Conservation (phyloP, 2,329 filamentous ascomycete species). For the Tothia fuscella region DNA sequence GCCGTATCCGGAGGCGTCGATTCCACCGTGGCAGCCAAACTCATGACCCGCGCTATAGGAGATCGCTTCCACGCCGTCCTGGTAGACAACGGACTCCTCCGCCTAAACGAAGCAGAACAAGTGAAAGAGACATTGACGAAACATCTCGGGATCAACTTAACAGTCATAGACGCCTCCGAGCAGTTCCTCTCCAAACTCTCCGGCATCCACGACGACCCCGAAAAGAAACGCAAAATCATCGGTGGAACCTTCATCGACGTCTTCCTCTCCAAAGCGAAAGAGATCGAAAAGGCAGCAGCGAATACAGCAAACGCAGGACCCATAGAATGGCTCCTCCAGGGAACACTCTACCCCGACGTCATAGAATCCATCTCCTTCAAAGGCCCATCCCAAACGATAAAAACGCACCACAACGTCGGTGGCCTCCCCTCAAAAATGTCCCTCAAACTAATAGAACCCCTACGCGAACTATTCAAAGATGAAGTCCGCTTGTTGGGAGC, state of each 20-base stretch:
- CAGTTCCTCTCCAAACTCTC: slow-evolving; percentile 65
- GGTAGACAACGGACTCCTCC: slow-evolving; percentile 76
- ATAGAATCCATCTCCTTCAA: slow-evolving; percentile 64
- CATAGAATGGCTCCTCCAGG: slow-evolving; percentile 79
- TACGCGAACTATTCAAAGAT: slow-evolving; percentile 73
- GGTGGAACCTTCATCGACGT: slow-evolving; percentile 70
- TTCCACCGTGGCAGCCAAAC: slow-evolving; percentile 71
- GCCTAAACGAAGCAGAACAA: slow-evolving; percentile 69
- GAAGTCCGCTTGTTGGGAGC: slow-evolving; percentile 62
- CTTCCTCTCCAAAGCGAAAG: slow-evolving; percentile 67
- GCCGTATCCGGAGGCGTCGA: slow-evolving; percentile 79
- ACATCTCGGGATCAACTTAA: slow-evolving; percentile 81
- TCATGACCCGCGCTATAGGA: slow-evolving; percentile 80
- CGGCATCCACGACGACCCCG: slow-evolving; percentile 63
- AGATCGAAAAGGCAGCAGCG: slow-evolving; percentile 60
- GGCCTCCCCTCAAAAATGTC: slow-evolving; percentile 51
- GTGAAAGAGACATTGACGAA: slow-evolving; percentile 70
- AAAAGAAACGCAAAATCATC: slow-evolving; percentile 86
- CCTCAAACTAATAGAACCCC: slow-evolving; percentile 64
- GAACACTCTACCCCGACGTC: slow-evolving; percentile 68
- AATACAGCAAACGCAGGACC: slow-evolving; percentile 57
- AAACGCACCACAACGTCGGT: slow-evolving; percentile 64
- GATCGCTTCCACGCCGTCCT: slow-evolving; percentile 76
- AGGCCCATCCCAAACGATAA: slow-evolving; percentile 59
- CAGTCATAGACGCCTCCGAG: slow-evolving; percentile 68